Percentiles rank a stretch among this genome's conserved stretches.
phyloP scores from a whole-genome alignment of 2,329 filamentous ascomycete genomes.

The Cercospora berteroae region DNA sequence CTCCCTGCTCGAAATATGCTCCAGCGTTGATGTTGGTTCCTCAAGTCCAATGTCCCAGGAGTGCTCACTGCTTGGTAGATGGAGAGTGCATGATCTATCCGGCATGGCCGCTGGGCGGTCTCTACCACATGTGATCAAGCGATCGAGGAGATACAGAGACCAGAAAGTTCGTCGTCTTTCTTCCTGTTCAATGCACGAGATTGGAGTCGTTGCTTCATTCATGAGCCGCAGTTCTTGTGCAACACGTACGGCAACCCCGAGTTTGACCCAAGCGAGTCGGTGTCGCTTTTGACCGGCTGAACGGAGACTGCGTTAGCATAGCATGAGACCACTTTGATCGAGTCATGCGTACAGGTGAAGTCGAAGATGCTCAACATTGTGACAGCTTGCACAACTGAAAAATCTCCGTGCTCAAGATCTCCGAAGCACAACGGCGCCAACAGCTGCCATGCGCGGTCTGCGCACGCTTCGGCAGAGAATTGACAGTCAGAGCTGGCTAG shows the following conservation, averaged over 20 bases:
- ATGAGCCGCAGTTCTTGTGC: conserved; percentile 2
- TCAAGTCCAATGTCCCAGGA: neutral
- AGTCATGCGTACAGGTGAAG: neutral
- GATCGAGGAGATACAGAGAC: conserved; percentile 6
- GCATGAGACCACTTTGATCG: neutral
- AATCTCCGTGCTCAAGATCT: neutral
- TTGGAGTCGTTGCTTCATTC: neutral
- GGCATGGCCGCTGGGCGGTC: neutral
- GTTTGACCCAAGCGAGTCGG: neutral
- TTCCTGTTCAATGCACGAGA: neutral
- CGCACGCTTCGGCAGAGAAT: neutral
- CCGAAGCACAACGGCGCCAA: neutral
- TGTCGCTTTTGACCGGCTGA: neutral
- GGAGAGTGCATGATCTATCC: neutral
- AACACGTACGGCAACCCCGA: conserved; percentile 1
- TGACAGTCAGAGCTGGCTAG: neutral
- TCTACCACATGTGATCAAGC: neutral
- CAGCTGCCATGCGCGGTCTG: neutral
- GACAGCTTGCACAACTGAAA: neutral
- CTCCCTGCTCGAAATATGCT: neutral
- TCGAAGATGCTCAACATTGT: neutral
- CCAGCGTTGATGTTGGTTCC: neutral
- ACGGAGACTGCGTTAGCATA: neutral
- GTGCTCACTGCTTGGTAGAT: neutral
- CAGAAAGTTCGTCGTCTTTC: conserved; percentile 6